Base-by-base conservation (phyloP, 208 protist genomes). In the Herpetomonas samuelpessoai region DNA sequence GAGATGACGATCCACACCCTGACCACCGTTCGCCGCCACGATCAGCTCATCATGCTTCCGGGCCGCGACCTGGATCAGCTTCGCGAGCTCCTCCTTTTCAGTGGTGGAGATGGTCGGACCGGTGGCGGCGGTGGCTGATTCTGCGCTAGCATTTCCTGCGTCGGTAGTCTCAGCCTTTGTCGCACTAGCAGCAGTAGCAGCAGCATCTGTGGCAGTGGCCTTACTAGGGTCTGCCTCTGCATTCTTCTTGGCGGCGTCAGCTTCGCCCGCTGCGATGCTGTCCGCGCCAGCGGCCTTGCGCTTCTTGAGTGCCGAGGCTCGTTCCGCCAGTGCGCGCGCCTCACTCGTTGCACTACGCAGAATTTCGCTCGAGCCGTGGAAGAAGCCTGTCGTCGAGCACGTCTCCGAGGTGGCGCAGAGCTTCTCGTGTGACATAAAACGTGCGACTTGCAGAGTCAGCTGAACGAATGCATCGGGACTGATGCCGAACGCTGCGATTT, bases 1-100 rank as follows among this genome's bases (percentile, higher is more conserved):
- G 31, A 98, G 58, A 60, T 98, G 95, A 7, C 93, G 79, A 62
- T 97, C 91, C 25, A 96, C 75, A 31, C 95, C 95, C 27, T 87
- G 66, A 9, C 95, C 95, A 3, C 54, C 57, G 26, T 65, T 57
- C 6, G 88, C 90, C n/a, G 79, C 76, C 4, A 68, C 52, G 2
- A 71, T 67, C 18, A 86, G 58, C n/a, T 57, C 38, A 19, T 63
- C 62, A 71, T 97, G 93, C 22, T 53, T 48, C 9, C 58, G 58
- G 10, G 65, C 69, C 1, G 91, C 87, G 12, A 63, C 65, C 18
- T 49, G 70, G n/a, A 91, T 65, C 3, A 95, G 67, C 31, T 73
- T 59, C 21, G 62, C 41, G 16, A 82, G 31, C 52, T 83, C 76
- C 39, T 79, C 72, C 24, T 66, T 71, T 0, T 55, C 53, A 12